Evolutionary conservation across 2,329 filamentous ascomycete species (phyloP), one percentile per base, ranked within the genome.

Genomic region (Xylaria sp.): DNA sequence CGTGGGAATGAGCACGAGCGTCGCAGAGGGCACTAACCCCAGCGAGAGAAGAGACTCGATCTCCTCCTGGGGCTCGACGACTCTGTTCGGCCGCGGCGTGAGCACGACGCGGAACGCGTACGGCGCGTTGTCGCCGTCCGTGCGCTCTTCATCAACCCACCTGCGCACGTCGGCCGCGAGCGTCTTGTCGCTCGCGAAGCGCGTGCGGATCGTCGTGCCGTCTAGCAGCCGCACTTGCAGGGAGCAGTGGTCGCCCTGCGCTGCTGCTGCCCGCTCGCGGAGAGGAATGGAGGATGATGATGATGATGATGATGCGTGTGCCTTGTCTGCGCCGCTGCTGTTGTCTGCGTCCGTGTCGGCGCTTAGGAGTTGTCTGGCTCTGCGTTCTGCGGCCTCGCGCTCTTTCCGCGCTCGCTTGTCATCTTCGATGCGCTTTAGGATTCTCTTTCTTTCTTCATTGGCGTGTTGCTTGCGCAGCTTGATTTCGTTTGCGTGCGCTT

Each of bases 81-180:
- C 89, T 71, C 88, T 89, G 78, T 91, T 96, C 1, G 94, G 93
- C 23, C 89, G 82, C 0, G 94, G 94, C 0, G 92, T 90, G 2
- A 97, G 85, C 44, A 98, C 90, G 57, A 97, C 89, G 77, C 94
- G 94, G 82, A 98, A 94, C 13, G 87, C 91, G 80, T 94, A 98
- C 0, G 94, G 92, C 13, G 84, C 79, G 37, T 85, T 83, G 23
- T 85, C 83, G 23, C 86, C 87, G 52, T 88, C 87, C 12, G 80
- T 83, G 70, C 88, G 84, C 44, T 87, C 84, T 66, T 86, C 83
- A 64, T 95, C 92, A 8, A 98, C 87, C 92, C 94, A 98, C 7
- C 84, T 81, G 8, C 95, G 88, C 0, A 98, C 90, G 52, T 93
- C 88, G 7, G 80, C 83, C 7, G 83, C 80, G 3, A 98, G 84